Percentiles rank a stretch among this genome's conserved stretches.
Conservation (phyloP, 768 basidiomycete species). For the Kwoniella botswanensis region DNA sequence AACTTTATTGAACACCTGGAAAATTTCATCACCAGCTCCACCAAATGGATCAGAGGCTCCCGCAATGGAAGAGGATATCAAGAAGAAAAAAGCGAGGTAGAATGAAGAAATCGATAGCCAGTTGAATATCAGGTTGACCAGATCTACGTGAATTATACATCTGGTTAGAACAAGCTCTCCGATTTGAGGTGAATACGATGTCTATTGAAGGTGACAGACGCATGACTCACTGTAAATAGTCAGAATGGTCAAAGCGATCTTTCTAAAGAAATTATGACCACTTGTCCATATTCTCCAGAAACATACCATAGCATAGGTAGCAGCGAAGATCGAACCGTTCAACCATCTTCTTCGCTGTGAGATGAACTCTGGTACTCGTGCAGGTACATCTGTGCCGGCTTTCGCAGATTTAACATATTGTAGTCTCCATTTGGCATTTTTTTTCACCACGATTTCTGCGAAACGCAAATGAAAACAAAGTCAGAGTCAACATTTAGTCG, state of each 20-base stretch:
- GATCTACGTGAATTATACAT: slow-evolving; percentile 11
- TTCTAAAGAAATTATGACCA: slow-evolving; percentile 55
- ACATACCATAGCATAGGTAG: slow-evolving; percentile 49
- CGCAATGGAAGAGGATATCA: slow-evolving; percentile 78
- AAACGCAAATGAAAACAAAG: background rate
- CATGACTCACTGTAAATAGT: slow-evolving; percentile 50
- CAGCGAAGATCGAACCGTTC: slow-evolving; percentile 57
- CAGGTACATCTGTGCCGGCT: slow-evolving; percentile 56
- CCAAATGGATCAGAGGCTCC: slow-evolving; percentile 71
- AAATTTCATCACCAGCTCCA: slow-evolving; percentile 73
- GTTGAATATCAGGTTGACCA: slow-evolving; percentile 53
- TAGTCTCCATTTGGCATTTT: slow-evolving; percentile 53
- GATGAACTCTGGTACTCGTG: slow-evolving; percentile 51
- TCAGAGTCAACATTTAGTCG: slow-evolving; percentile 1
- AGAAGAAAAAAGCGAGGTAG: slow-evolving; percentile 68
- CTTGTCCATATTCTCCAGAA: slow-evolving; percentile 54
- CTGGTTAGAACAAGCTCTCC: too few species aligned
- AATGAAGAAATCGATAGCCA: slow-evolving; percentile 52
- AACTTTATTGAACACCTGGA: slow-evolving; percentile 76
- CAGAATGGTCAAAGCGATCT: slow-evolving; percentile 45
- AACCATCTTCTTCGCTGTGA: slow-evolving; percentile 57
- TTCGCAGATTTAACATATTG: slow-evolving; percentile 55
- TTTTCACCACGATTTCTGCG: slow-evolving; percentile 51
- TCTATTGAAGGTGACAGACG: background rate
- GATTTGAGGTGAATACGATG: too few species aligned